Evolutionary conservation across 805 yeast genomes (phyloP), one percentile per base, ranked within the genome.

Genomic region (Wickerhamiella parazyma): DNA sequence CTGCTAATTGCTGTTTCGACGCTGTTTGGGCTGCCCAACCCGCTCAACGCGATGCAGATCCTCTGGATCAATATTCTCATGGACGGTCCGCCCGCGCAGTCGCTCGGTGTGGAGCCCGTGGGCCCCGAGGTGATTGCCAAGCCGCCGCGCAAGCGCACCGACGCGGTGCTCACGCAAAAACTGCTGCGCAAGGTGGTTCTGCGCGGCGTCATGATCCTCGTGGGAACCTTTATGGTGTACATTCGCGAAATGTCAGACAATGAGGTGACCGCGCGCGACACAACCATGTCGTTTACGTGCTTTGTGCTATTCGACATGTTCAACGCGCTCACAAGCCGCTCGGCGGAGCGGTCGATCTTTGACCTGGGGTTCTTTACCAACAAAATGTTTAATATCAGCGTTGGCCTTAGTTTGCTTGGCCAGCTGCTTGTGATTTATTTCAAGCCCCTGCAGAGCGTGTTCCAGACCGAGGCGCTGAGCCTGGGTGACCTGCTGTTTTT

Each of bases 21-120:
- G 1, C 65, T 87, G 45, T 78, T 87, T 57, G 83, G 83, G 46
- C 69, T 89, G 47, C 95, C 95, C 41, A 87, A 85, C 54, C 98
- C 98, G 9, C 71, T 89, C 54, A 89, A 89, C 59, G 95, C 98
- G 22, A 89, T 89, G 98, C 97, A 91, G 68, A 91, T 89, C 54
- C 68, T 89, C 55, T 89, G 97, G 96, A 89, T 89, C 60, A 89
- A 89, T 60, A 91, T 89, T 49, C 70, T 89, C 46, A 89, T 89
- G 98, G 98, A 89, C 65, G 98, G 98, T 1, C 98, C 98, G 9
- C 98, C 98, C 3, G 97, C 97, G 1, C 98, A 89, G 65, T 82
- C 94, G 0, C 68, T 89, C 36, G 98, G 98, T 47, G 97, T 91
- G 25, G 98, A 89, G 64, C 94, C 95, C 1, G 97, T 89, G 11